phyloP scores from a whole-genome alignment of 169 alveolate genomes.

The Plasmodium blacklocki region DNA sequence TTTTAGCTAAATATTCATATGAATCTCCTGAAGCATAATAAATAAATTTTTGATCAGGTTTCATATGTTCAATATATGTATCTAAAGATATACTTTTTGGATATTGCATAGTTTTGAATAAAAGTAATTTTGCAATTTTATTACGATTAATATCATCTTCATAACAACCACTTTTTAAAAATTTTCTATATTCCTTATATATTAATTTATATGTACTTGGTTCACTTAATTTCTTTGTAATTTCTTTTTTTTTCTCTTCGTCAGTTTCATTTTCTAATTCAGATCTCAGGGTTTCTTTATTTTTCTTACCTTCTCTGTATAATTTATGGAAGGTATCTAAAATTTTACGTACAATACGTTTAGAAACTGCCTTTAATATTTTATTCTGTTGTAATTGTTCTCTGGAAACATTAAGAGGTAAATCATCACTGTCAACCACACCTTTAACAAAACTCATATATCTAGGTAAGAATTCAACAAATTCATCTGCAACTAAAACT shows the following conservation, averaged over 20 bases:
- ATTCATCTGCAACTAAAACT: slow-evolving; percentile 95
- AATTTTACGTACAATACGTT: slow-evolving; percentile 97
- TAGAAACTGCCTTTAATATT: slow-evolving; percentile 94
- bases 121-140: slow-evolving; percentile 93
- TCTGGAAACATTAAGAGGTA: slow-evolving; percentile 96
- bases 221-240: slow-evolving; percentile 85
- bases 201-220: slow-evolving; percentile 88
- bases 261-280: slow-evolving; percentile 88
- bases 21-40: slow-evolving; percentile 94
- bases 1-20: slow-evolving; percentile 86
- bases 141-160: slow-evolving; percentile 96
- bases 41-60: slow-evolving; percentile 93
- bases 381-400: slow-evolving; percentile 95
- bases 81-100: slow-evolving; percentile 91
- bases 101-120: slow-evolving; percentile 91
- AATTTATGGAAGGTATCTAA: slow-evolving; percentile 94
- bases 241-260: slow-evolving; percentile 87
- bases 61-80: slow-evolving; percentile 93
- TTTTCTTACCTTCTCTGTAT: slow-evolving; percentile 91
- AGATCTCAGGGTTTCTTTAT: slow-evolving; percentile 84
- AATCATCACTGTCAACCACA: slow-evolving; percentile 96
- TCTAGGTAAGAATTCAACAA: slow-evolving; percentile 95
- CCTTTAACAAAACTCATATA: slow-evolving; percentile 95
- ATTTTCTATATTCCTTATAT: slow-evolving; percentile 93
- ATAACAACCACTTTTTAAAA: slow-evolving; percentile 95